phyloP scores from a whole-genome alignment of 192 early-diverging fungal species.

The Lobosporangium transversale region DNA sequence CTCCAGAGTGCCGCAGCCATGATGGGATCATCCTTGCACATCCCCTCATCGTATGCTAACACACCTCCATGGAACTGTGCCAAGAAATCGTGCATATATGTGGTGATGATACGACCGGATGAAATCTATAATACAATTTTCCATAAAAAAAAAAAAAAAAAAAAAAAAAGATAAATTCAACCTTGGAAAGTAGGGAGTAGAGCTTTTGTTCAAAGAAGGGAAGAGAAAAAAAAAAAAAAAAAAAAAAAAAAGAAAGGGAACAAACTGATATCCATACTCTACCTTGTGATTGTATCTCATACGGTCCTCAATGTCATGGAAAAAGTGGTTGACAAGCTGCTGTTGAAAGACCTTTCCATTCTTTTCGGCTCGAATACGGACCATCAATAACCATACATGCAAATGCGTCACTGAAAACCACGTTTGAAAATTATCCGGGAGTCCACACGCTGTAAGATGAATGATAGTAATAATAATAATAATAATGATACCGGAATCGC shows the following conservation, averaged over 20 bases:
- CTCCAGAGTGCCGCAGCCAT: conserved; percentile 92
- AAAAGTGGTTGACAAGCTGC: conserved; percentile 87
- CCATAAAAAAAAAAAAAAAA: too few species aligned
- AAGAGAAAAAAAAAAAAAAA: background rate
- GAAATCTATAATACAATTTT: conserved; percentile 74
- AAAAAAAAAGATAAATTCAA: background rate
- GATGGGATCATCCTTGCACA: conserved; percentile 85
- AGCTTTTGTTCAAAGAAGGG: too few species aligned
- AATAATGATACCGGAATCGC: too few species aligned
- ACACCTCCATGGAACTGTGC: conserved; percentile 88
- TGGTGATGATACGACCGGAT: conserved; percentile 75
- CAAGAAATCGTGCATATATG: conserved; percentile 83
- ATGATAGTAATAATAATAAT: too few species aligned
- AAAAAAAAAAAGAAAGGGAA: background rate
- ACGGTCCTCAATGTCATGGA: conserved; percentile 87
- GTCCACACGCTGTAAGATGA: conserved; percentile 57
- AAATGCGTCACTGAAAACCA: conserved; percentile 93
- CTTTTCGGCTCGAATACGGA: conserved; percentile 76
- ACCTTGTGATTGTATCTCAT: conserved; percentile 83
- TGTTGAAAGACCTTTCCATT: conserved; percentile 86
- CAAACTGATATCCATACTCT: background rate
- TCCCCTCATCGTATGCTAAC: conserved; percentile 92
- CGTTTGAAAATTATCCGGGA: conserved; percentile 92
- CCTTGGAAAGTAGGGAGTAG: background rate
- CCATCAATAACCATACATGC: conserved; percentile 95